Percentiles rank a stretch among this genome's conserved stretches.
Conservation (phyloP, 495 filamentous ascomycete genomes). For the Penicillium lagena region DNA sequence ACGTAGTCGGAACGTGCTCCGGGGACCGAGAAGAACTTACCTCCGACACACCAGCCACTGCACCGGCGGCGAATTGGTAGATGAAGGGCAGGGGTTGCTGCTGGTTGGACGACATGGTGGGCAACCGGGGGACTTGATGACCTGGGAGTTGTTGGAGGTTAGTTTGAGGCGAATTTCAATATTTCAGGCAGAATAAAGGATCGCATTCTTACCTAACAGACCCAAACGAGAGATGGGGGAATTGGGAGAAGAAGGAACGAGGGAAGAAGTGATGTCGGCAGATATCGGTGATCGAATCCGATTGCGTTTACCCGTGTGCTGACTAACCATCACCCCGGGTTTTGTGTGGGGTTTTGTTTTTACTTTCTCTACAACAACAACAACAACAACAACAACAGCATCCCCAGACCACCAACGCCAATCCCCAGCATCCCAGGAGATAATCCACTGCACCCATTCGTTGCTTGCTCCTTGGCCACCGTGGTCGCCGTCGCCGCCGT, state of each 20-base stretch:
- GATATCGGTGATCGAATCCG: slow-evolving; percentile 14
- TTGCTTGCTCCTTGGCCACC: slow-evolving; percentile 51
- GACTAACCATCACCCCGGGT: not conserved
- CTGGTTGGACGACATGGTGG: slow-evolving; percentile 50
- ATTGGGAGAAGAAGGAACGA: slow-evolving; percentile 6
- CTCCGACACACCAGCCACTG: slow-evolving; percentile 89
- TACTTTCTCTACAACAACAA: no score
- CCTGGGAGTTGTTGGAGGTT: not conserved
- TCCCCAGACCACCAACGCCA: slow-evolving; percentile 5
- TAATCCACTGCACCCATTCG: slow-evolving; percentile 1
- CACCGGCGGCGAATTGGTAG: slow-evolving; percentile 84
- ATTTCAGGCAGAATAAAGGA: not conserved
- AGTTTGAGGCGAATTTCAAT: not conserved
- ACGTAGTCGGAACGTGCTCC: not conserved
- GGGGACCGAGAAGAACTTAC: slow-evolving; percentile 38
- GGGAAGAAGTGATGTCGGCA: slow-evolving; percentile 9
- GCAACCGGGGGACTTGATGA: slow-evolving; percentile 6
- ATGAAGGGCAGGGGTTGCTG: slow-evolving; percentile 70
- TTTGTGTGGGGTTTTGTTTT: not conserved
- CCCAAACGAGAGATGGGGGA: slow-evolving; percentile 4
- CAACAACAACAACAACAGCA: slow-evolving; percentile 10
- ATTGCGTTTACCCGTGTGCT: no score
- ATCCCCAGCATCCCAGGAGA: not conserved
- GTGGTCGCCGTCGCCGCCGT: slow-evolving; percentile 41
- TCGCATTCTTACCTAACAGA: slow-evolving; percentile 7